Conservation (phyloP, 768 basidiomycete species). For the Leucocoprinus birnbaumii region DNA sequence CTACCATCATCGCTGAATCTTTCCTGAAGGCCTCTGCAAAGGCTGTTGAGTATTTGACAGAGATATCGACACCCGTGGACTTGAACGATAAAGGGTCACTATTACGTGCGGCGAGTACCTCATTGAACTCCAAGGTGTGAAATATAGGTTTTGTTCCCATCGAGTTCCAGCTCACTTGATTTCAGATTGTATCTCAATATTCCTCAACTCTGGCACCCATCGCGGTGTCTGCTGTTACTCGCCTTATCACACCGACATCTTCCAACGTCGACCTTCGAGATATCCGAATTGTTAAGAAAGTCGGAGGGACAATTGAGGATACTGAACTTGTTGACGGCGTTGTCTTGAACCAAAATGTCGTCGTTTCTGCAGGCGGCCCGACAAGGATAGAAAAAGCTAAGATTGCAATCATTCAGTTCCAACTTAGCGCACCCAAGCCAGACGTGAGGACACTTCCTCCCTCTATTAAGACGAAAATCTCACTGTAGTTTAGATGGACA, state of each 20-base stretch:
- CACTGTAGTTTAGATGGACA: conserved; percentile 80
- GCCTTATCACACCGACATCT: conserved; percentile 83
- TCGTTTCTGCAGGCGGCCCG: conserved; percentile 87
- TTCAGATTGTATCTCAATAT: conserved; percentile 97
- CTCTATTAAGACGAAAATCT: conserved; percentile 12
- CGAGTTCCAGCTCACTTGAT: conserved; percentile 3
- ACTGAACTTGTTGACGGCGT: conserved; percentile 96
- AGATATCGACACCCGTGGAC: conserved; percentile 91
- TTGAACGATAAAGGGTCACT: conserved; percentile 82
- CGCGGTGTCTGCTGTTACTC: conserved; percentile 93
- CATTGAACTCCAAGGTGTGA: conserved; percentile 89
- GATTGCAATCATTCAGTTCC: conserved; percentile 98
- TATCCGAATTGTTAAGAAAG: conserved; percentile 95
- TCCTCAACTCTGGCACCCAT: conserved; percentile 98
- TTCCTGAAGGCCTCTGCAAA: conserved; percentile 92
- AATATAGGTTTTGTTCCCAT: not conserved
- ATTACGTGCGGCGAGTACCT: conserved; percentile 91
- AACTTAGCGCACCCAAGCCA: conserved; percentile 95
- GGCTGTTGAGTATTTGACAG: conserved; percentile 90
- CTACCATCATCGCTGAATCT: conserved; percentile 93
- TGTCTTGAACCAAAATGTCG: conserved; percentile 95
- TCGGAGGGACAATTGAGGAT: conserved; percentile 98
- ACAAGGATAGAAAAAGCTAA: conserved; percentile 97
- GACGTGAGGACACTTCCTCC: conserved; percentile 59
- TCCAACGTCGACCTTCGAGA: conserved; percentile 96